phyloP scores from a whole-genome alignment of 169 alveolate genomes.

The Cryptosporidium sp. region DNA sequence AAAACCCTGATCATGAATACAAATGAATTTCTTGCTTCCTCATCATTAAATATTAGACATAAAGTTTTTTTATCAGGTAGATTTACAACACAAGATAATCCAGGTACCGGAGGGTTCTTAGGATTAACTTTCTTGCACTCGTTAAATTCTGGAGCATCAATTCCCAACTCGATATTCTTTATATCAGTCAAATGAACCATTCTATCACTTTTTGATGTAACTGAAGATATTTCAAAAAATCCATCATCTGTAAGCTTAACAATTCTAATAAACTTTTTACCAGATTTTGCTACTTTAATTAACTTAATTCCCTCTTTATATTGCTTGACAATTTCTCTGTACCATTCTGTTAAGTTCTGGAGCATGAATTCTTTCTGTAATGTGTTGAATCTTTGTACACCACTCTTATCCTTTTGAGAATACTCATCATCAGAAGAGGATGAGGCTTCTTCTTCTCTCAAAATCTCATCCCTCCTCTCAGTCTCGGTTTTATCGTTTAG shows the following conservation, averaged over 20 bases:
- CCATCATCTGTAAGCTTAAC: conserved; percentile 77
- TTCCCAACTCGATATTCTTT: conserved; percentile 51
- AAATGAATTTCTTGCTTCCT: conserved; percentile 74
- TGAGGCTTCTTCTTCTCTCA: conserved; percentile 31
- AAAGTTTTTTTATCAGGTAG: conserved; percentile 66
- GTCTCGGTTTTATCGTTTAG: conserved; percentile 49
- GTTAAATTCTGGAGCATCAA: conserved; percentile 52
- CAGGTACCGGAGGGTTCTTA: conserved; percentile 70
- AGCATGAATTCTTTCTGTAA: conserved; percentile 79
- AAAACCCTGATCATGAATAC: conserved; percentile 69
- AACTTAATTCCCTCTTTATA: conserved; percentile 79
- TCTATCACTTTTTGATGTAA: conserved; percentile 66
- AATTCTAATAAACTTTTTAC: conserved; percentile 78
- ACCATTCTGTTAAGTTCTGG: conserved; percentile 78
- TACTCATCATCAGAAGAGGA: conserved; percentile 52
- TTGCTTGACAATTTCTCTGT: conserved; percentile 77
- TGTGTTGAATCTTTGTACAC: conserved; percentile 59
- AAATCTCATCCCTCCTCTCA: conserved; percentile 12
- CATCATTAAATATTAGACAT: conserved; percentile 66
- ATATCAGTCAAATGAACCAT: conserved; percentile 70
- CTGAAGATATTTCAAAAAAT: conserved; percentile 66
- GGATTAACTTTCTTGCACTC: conserved; percentile 44
- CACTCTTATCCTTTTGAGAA: conserved; percentile 17
- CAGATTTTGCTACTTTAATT: conserved; percentile 78
- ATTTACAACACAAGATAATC: conserved; percentile 52